Evolutionary conservation across 768 basidiomycete genomes (phyloP).

Genomic region (Phanerodontia chrysosporium): DNA sequence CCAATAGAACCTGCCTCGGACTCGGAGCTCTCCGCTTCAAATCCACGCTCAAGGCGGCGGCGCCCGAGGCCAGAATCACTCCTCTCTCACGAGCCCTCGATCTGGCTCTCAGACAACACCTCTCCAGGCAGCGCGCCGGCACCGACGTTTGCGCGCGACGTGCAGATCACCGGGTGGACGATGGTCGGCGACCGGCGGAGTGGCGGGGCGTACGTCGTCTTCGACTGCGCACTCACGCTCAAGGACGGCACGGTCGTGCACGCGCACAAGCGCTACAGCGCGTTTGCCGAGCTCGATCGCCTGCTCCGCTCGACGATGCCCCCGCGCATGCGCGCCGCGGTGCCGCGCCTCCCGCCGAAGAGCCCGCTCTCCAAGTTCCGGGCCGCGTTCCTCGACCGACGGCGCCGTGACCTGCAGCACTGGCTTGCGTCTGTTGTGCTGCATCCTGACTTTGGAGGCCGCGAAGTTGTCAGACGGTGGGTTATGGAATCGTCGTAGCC

Average conservation of each 20-base stretch:
- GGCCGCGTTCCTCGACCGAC: conserved; percentile 60
- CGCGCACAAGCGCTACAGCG: conserved; percentile 62
- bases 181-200: conserved; percentile 57
- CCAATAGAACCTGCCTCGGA: conserved; percentile 3
- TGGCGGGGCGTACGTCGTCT: conserved; percentile 67
- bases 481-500: conserved; percentile 37
- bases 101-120: conserved; percentile 64
- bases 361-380: conserved; percentile 63
- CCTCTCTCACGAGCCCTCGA: conserved; percentile 36
- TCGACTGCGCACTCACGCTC: conserved; percentile 66
- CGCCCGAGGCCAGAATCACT: conserved; percentile 10
- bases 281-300: conserved; percentile 52
- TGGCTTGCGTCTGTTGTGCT: conserved; percentile 64
- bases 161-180: conserved; percentile 66
- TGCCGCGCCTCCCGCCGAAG: conserved; percentile 67
- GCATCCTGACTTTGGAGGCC: conserved; percentile 68
- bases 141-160: conserved; percentile 57
- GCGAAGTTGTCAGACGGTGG: conserved; percentile 57
- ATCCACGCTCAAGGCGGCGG: not conserved
- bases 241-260: conserved; percentile 67
- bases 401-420: conserved; percentile 55
- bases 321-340: conserved; percentile 42
- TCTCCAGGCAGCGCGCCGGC: conserved; percentile 38
- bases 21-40: not conserved
- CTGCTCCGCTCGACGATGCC: conserved; percentile 49